phyloP scores from a whole-genome alignment of 2,329 filamentous ascomycete species.

The Trichocomaceae sp. region DNA sequence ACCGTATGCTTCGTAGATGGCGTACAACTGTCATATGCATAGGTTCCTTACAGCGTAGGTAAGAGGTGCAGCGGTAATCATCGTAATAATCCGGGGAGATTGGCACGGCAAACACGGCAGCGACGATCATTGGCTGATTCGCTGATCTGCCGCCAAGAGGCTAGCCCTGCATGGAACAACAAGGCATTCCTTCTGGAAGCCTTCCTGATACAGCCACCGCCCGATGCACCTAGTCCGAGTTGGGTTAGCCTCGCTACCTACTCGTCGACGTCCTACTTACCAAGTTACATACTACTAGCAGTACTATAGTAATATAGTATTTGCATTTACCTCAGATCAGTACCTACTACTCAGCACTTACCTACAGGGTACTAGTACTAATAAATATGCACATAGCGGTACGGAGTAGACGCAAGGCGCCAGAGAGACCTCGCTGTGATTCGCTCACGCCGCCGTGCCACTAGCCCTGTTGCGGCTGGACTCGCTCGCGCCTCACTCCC shows the following conservation, averaged over 20 bases:
- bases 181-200: conserved; percentile 11
- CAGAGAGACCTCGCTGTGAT: not conserved
- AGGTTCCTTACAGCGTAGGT: not conserved
- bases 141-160: not conserved
- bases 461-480: not conserved
- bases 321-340: too few species aligned
- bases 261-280: too few species aligned
- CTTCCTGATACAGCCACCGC: conserved; percentile 7
- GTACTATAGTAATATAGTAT: too few species aligned
- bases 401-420: not conserved
- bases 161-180: conserved; percentile 7
- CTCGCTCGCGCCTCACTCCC: not conserved
- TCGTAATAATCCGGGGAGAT: not conserved
- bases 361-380: too few species aligned
- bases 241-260: not conserved
- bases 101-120: not conserved
- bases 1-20: too few species aligned
- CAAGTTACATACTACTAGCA: too few species aligned
- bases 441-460: not conserved
- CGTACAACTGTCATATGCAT: not conserved
- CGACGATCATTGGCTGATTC: not conserved
- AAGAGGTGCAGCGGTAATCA: not conserved
- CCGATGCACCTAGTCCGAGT: not conserved
- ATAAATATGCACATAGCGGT: too few species aligned
- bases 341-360: too few species aligned